phyloP scores from a whole-genome alignment of 805 yeast species.

The Nakazawaea populi region DNA sequence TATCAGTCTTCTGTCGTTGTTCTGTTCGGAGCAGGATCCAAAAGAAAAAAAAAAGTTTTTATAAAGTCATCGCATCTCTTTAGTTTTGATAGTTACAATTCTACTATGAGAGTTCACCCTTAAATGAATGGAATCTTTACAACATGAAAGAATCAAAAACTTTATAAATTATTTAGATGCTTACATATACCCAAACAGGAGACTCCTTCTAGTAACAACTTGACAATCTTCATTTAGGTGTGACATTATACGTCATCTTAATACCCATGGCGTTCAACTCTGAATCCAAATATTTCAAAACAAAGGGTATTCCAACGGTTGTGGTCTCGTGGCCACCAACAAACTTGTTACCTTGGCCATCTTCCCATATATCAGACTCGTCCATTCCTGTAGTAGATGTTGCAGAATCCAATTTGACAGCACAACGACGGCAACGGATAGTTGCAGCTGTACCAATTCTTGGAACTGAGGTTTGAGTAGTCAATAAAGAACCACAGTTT shows the following conservation, averaged over 20 bases:
- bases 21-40: no score
- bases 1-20: no score
- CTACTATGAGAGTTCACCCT: no score
- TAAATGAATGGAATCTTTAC: neutral
- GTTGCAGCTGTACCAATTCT: conserved; percentile 77
- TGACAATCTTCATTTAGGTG: conserved; percentile 36
- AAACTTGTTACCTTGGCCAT: conserved; percentile 88
- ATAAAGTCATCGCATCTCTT: neutral
- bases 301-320: conserved; percentile 94
- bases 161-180: neutral
- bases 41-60: neutral
- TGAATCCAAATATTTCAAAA: conserved; percentile 88
- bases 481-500: conserved; percentile 85
- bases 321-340: conserved; percentile 93
- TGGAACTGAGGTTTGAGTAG: conserved; percentile 89
- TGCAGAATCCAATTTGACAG: conserved; percentile 57
- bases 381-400: conserved; percentile 34
- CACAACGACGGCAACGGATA: conserved; percentile 88
- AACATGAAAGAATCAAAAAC: neutral
- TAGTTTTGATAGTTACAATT: no score
- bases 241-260: conserved; percentile 82
- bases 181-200: no score
- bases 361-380: conserved; percentile 89
- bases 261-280: conserved; percentile 98
- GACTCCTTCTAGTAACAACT: no score